Conservation (phyloP, 2,329 filamentous ascomycete species). For the Falciphora oryzae region DNA sequence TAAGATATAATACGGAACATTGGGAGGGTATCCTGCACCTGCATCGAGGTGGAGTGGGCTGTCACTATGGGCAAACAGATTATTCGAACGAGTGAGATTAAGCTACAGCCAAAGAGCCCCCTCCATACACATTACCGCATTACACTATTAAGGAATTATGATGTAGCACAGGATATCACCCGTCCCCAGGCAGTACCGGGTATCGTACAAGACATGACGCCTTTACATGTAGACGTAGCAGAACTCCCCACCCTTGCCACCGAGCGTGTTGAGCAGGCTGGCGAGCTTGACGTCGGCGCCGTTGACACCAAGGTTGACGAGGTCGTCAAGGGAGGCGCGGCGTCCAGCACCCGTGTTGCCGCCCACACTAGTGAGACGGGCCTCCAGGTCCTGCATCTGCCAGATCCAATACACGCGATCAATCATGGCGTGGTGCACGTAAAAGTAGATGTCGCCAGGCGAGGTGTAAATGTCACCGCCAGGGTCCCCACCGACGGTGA, state of each 20-base stretch:
- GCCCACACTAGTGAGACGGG: slow-evolving; percentile 13
- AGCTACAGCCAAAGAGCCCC: neutral
- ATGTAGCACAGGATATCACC: neutral
- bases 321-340: slow-evolving; percentile 6
- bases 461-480: slow-evolving; percentile 28
- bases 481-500: slow-evolving; percentile 29
- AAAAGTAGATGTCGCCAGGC: slow-evolving; percentile 28
- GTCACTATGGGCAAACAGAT: neutral
- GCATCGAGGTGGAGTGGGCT: neutral
- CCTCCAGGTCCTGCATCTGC: slow-evolving; percentile 28
- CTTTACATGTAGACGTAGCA: slow-evolving; percentile 15
- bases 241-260: slow-evolving; percentile 11
- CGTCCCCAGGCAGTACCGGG: neutral
- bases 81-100: neutral
- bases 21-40: too few species aligned
- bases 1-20: too few species aligned
- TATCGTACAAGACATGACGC: neutral
- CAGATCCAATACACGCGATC: slow-evolving; percentile 30
- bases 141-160: neutral
- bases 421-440: slow-evolving; percentile 27
- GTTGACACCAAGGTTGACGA: slow-evolving; percentile 10
- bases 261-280: slow-evolving; percentile 13
- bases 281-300: slow-evolving; percentile 10
- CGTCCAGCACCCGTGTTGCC: slow-evolving; percentile 1
- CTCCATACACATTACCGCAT: neutral